Evolutionary conservation across 1,284 basidiomycete species (phyloP).

Genomic region (Trametes hirsuta): DNA sequence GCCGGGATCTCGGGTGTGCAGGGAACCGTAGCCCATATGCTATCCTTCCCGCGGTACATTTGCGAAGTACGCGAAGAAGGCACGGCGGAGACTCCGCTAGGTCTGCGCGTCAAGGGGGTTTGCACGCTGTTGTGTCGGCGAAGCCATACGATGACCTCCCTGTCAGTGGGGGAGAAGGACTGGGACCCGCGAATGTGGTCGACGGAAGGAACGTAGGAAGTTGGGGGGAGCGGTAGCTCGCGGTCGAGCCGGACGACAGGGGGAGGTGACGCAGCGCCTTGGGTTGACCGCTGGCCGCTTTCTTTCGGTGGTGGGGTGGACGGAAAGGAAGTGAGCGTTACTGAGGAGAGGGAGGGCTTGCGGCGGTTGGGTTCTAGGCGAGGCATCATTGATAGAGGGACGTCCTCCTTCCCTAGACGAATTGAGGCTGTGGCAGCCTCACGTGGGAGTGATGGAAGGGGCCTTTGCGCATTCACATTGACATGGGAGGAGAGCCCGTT

Average conservation of each 20-base stretch:
- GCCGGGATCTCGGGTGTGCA: background rate
- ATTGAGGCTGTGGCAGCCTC: background rate
- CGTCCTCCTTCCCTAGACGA: background rate
- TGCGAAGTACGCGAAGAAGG: conserved; percentile 18
- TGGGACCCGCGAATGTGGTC: background rate
- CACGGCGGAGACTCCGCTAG: conserved; percentile 9
- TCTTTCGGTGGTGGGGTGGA: background rate
- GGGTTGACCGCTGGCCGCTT: background rate
- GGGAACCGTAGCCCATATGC: conserved; percentile 3
- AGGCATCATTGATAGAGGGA: background rate
- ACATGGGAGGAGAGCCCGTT: conserved; percentile 9
- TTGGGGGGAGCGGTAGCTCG: background rate
- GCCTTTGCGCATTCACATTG: background rate
- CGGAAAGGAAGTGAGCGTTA: background rate
- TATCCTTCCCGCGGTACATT: conserved; percentile 20
- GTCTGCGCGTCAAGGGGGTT: background rate
- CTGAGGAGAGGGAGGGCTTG: conserved; percentile 9
- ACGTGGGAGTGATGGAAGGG: background rate
- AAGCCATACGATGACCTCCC: conserved; percentile 13
- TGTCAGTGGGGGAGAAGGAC: conserved; percentile 2
- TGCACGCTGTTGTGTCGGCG: conserved; percentile 4
- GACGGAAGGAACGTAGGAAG: background rate
- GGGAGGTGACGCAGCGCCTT: background rate
- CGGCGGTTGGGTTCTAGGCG: conserved; percentile 21
- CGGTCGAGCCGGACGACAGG: background rate